Percentiles rank a stretch among this genome's conserved stretches.
Conservation (phyloP, 2,329 filamentous ascomycete species). For the Ophiostoma quercus region DNA sequence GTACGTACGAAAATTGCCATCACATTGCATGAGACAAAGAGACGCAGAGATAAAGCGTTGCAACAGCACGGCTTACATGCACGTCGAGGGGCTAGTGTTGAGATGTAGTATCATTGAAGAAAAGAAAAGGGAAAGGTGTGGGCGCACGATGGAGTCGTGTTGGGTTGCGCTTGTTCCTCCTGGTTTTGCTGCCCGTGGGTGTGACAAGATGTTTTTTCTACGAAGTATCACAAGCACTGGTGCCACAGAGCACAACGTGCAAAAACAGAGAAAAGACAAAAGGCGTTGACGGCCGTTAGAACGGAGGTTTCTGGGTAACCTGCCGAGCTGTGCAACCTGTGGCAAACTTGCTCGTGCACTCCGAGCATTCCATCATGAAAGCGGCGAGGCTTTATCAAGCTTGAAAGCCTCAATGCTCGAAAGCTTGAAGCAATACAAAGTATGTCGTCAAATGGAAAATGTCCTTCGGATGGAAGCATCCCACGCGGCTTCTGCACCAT, state of each 20-base stretch:
- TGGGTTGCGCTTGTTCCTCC: background rate
- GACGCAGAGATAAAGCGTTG: background rate
- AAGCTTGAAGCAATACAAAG: background rate
- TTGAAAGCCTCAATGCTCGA: background rate
- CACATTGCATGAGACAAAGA: background rate
- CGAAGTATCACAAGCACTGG: conserved; percentile 9
- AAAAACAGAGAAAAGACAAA: background rate
- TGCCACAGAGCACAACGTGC: background rate
- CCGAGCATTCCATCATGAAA: background rate
- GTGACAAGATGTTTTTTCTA: conserved; percentile 8
- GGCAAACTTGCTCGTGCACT: background rate
- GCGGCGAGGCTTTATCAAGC: background rate
- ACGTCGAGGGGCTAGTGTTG: background rate
- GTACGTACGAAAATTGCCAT: conserved; percentile 1
- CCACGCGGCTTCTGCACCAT: conserved; percentile 11
- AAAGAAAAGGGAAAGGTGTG: background rate
- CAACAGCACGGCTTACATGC: background rate
- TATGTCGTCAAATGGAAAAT: conserved; percentile 3
- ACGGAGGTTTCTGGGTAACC: background rate
- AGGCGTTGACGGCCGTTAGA: background rate
- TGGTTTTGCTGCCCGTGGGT: background rate
- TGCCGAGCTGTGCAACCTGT: background rate
- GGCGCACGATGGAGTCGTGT: background rate
- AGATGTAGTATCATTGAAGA: background rate
- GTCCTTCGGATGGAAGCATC: conserved; percentile 10